Percentiles rank a stretch among this genome's conserved stretches.
Conservation (phyloP, 306 rosid species). For the Astragalus glycyphyllos region DNA sequence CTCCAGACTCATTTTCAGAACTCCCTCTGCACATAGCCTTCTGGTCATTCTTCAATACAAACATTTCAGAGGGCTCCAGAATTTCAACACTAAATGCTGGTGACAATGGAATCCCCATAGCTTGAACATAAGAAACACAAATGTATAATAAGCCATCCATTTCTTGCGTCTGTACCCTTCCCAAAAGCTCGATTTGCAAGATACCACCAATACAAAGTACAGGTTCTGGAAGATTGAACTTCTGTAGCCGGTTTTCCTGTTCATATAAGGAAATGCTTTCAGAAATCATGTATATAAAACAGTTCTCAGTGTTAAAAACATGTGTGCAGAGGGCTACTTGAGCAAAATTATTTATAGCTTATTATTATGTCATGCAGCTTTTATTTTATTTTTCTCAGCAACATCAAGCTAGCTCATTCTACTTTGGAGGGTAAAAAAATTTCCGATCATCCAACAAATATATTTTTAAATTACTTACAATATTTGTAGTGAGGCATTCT, state of each 20-base stretch:
- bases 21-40: conserved; percentile 31
- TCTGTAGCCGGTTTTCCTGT: conserved; percentile 75
- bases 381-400: conserved; percentile 21
- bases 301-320: conserved; percentile 13
- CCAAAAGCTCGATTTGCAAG: conserved; percentile 90
- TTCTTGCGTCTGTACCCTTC: conserved; percentile 90
- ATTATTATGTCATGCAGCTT: conserved; percentile 17
- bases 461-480: conserved; percentile 14
- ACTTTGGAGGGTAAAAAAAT: neutral
- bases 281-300: conserved; percentile 31
- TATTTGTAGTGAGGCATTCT: conserved; percentile 6
- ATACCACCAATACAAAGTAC: conserved; percentile 90
- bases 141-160: conserved; percentile 79
- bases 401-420: conserved; percentile 8
- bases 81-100: conserved; percentile 68
- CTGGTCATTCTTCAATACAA: conserved; percentile 59
- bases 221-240: conserved; percentile 86
- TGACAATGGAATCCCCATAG: conserved; percentile 60
- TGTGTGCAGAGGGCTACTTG: neutral
- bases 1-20: conserved; percentile 45
- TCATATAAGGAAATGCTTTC: conserved; percentile 27
- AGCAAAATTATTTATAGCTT: neutral
- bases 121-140: conserved; percentile 78
- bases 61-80: conserved; percentile 61
- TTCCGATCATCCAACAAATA: conserved; percentile 19